Conservation (phyloP, 192 early-diverging fungal genomes). For the Coemansia sp. region DNA sequence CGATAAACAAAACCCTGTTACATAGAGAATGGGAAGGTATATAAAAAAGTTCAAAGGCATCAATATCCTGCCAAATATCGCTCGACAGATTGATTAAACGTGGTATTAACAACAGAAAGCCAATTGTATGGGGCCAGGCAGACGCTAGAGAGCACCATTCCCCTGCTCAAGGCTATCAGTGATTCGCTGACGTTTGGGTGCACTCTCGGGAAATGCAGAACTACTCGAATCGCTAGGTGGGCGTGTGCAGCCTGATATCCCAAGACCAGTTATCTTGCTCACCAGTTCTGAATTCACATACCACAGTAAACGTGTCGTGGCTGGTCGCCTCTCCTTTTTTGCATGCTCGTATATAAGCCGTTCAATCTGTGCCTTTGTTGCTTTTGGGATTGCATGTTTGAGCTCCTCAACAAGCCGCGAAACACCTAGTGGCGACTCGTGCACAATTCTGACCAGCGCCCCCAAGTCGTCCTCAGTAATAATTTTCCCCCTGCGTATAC, state of each 20-base stretch:
- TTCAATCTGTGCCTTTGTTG: constrained; percentile 50
- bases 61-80: background rate
- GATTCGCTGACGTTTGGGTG: constrained; percentile 11
- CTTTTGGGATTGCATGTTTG: constrained; percentile 22
- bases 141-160: background rate
- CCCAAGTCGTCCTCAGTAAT: constrained; percentile 32
- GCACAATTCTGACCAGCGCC: constrained; percentile 27
- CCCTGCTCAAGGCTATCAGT: background rate
- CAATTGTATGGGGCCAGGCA: background rate
- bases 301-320: constrained; percentile 35
- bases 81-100: background rate
- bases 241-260: background rate
- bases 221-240: background rate
- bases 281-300: constrained; percentile 35
- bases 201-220: constrained; percentile 1
- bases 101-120: background rate
- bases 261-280: constrained; percentile 1
- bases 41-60: background rate
- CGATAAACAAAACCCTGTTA: background rate
- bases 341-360: constrained; percentile 46
- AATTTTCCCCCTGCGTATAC: constrained; percentile 14
- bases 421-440: constrained; percentile 43
- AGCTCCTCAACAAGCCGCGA: constrained; percentile 38
- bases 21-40: too few relatives aligned
- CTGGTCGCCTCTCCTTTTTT: constrained; percentile 47